Percentiles rank a stretch among this genome's conserved stretches.
Evolutionary conservation across 1,284 basidiomycete genomes (phyloP).

Genomic region (Moesziomyces sp.): DNA sequence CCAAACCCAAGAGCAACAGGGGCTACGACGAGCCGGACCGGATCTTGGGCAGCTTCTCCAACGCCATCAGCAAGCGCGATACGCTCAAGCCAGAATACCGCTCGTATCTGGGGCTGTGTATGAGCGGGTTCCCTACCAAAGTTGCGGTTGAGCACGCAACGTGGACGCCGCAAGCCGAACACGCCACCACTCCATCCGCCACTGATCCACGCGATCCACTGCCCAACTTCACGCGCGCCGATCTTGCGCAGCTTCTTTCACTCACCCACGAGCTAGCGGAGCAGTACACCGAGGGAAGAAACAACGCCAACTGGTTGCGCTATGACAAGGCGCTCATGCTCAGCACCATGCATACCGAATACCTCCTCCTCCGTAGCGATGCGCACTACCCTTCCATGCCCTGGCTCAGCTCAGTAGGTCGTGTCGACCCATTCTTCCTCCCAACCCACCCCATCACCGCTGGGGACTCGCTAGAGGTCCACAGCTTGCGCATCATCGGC

Average conservation of each 20-base stretch:
- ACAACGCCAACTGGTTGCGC: constrained; percentile 22
- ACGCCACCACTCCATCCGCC: neutral
- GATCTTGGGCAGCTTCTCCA: constrained; percentile 30
- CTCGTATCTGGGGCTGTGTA: constrained; percentile 31
- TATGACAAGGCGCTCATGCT: constrained; percentile 30
- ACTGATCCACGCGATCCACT: constrained; percentile 7
- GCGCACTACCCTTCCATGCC: constrained; percentile 40
- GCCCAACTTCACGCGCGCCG: neutral
- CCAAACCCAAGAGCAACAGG: neutral
- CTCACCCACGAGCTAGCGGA: constrained; percentile 1
- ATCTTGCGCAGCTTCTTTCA: constrained; percentile 5
- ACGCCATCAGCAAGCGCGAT: constrained; percentile 32
- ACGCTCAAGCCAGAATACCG: constrained; percentile 16
- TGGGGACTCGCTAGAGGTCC: constrained; percentile 1
- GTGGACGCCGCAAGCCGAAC: constrained; percentile 3
- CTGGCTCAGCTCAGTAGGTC: constrained; percentile 35
- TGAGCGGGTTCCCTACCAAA: constrained; percentile 33
- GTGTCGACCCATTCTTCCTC: constrained; percentile 14
- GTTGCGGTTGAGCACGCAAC: constrained; percentile 9
- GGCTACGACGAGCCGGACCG: constrained; percentile 12
- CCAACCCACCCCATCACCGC: constrained; percentile 9
- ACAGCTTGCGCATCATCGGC: constrained; percentile 19
- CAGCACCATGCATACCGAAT: constrained; percentile 36
- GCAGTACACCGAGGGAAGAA: constrained; percentile 19
- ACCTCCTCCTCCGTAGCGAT: constrained; percentile 15